A percentile compares a stretch with the other conserved stretches of the same genome.
These are phyloP conservation scores for Cyclotella baltica DNA, from an alignment of 108 stramenopile genomes.

Conservation along the genomic window DNA sequence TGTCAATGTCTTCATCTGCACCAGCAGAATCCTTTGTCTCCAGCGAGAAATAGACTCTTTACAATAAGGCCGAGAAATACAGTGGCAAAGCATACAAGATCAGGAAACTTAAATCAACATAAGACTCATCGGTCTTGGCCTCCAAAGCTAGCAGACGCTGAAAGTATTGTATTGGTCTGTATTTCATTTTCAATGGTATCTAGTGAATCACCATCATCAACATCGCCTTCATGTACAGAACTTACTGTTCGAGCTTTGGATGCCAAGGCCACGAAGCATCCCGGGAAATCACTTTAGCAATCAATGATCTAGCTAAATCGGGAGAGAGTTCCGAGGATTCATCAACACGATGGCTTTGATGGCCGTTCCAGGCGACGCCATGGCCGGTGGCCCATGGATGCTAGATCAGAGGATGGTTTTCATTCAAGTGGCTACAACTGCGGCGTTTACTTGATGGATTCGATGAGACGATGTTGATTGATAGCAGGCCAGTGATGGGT, in stretches of 20 bases:
- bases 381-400: too few relatives aligned
- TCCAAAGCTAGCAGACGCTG: neutral
- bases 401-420: too few relatives aligned
- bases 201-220: too few relatives aligned
- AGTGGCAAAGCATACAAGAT: conserved; percentile 3
- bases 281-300: neutral
- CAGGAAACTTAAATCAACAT: neutral
- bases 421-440: too few relatives aligned
- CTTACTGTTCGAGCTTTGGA: neutral
- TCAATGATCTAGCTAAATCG: neutral
- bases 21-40: neutral
- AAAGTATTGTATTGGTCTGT: neutral
- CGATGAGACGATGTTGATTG: too few relatives aligned
- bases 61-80: neutral
- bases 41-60: neutral
- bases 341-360: too few relatives aligned
- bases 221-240: neutral
- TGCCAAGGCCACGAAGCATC: neutral
- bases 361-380: too few relatives aligned
- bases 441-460: too few relatives aligned
- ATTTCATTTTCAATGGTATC: neutral
- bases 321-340: neutral
- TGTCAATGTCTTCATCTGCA: neutral
- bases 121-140: neutral
- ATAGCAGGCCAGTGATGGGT: too few relatives aligned